phyloP scores from a whole-genome alignment of 345 rosid genomes.

The Psidium friedrichsthalianum region DNA sequence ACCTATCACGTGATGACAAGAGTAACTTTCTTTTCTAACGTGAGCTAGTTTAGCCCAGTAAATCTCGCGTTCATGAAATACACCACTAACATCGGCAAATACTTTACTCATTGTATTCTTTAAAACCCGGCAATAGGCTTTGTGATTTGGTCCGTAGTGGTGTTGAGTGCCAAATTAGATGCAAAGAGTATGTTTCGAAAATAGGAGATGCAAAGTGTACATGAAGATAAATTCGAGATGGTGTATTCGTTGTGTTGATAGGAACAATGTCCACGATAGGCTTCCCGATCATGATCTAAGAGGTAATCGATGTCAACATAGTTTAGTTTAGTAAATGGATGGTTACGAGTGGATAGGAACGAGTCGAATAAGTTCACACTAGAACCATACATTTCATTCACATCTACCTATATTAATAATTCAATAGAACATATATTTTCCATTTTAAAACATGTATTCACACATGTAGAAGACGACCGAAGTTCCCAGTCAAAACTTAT shows the following conservation, averaged over 20 bases:
- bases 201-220: no score
- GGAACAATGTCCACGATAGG: not conserved
- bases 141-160: not conserved
- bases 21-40: not conserved
- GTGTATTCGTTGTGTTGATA: not conserved
- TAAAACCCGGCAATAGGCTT: not conserved
- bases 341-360: not conserved
- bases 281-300: not conserved
- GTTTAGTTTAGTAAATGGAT: not conserved
- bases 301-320: not conserved
- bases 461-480: not conserved
- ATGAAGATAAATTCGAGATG: not conserved
- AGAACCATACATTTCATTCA: not conserved
- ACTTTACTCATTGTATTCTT: not conserved
- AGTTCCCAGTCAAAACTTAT: not conserved
- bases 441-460: not conserved
- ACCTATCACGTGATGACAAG: not conserved
- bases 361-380: not conserved
- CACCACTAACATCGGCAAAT: not conserved
- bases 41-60: not conserved
- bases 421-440: not conserved
- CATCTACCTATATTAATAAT: not conserved
- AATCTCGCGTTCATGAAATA: not conserved
- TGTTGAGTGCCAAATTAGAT: not conserved
- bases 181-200: no score